phyloP scores from a whole-genome alignment of 164 flowering plant genomes.

The Berberis vulgaris region DNA sequence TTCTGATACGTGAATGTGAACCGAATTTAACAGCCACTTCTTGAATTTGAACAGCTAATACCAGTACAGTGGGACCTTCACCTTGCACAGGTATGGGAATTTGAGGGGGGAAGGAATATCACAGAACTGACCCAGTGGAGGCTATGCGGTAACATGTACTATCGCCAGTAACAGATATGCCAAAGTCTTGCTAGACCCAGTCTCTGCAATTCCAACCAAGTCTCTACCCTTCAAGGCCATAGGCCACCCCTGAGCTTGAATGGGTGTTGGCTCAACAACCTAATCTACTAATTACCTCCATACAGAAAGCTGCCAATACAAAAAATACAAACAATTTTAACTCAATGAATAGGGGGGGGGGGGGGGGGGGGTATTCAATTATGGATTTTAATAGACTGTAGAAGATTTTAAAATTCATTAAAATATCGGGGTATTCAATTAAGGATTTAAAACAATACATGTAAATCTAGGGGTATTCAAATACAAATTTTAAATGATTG shows the following conservation, averaged over 20 bases:
- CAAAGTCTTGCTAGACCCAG: slow-evolving; percentile 97
- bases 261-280: slow-evolving; percentile 97
- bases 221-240: slow-evolving; percentile 99
- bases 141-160: slow-evolving; percentile 94
- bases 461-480: too few species aligned
- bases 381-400: too few species aligned
- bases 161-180: slow-evolving; percentile 88
- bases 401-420: too few species aligned
- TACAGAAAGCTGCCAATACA: slow-evolving; percentile 46
- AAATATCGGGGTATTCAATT: too few species aligned
- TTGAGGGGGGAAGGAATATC: background rate
- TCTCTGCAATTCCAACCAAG: slow-evolving; percentile 94
- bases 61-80: slow-evolving; percentile 84
- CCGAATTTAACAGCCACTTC: slow-evolving; percentile 78
- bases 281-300: slow-evolving; percentile 63
- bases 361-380: too few species aligned
- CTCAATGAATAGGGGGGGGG: too few species aligned
- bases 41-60: slow-evolving; percentile 92
- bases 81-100: slow-evolving; percentile 41
- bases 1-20: slow-evolving; percentile 49
- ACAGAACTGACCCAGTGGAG: slow-evolving; percentile 56
- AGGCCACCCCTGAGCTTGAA: slow-evolving; percentile 99
- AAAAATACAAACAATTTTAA: background rate
- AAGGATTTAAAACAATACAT: too few species aligned
- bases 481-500: too few species aligned